Percentiles rank a stretch among this genome's conserved stretches.
These are phyloP conservation scores for Xerocomellus amylosporus DNA, from an alignment of 768 basidiomycete species.

Conservation along the genomic window DNA sequence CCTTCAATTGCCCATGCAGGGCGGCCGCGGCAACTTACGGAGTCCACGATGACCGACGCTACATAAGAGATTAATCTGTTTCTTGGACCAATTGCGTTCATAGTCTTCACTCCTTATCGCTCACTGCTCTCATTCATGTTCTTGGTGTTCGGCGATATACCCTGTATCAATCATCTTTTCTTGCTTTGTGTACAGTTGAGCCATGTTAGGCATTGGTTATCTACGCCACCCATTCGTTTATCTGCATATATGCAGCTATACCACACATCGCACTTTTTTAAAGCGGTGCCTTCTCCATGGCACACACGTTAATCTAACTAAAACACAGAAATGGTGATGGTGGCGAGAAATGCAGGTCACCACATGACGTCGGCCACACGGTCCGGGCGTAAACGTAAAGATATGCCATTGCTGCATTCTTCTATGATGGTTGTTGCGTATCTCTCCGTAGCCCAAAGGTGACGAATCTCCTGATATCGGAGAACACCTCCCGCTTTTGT, in stretches of 20 bases:
- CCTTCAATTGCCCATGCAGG: conserved; percentile 33
- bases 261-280: conserved; percentile 14
- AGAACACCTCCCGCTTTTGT: conserved; percentile 76
- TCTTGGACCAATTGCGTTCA: conserved; percentile 19
- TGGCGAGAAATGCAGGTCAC: background rate
- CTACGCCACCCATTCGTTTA: background rate
- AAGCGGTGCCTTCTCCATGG: background rate
- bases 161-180: conserved; percentile 5
- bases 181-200: conserved; percentile 1
- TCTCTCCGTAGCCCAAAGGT: conserved; percentile 86
- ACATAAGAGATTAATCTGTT: conserved; percentile 1
- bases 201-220: background rate
- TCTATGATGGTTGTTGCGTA: conserved; percentile 34
- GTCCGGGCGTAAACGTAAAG: background rate
- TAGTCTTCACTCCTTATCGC: conserved; percentile 8
- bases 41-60: conserved; percentile 8
- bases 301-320: background rate
- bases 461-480: conserved; percentile 84
- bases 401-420: background rate
- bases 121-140: background rate
- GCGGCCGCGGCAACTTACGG: conserved; percentile 24
- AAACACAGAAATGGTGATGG: conserved; percentile 9
- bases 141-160: conserved; percentile 17
- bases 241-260: conserved; percentile 16
- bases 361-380: background rate